Evolutionary conservation across 83 land plant genomes (phyloP).

Genomic region (Diphasiastrum complanatum): DNA sequence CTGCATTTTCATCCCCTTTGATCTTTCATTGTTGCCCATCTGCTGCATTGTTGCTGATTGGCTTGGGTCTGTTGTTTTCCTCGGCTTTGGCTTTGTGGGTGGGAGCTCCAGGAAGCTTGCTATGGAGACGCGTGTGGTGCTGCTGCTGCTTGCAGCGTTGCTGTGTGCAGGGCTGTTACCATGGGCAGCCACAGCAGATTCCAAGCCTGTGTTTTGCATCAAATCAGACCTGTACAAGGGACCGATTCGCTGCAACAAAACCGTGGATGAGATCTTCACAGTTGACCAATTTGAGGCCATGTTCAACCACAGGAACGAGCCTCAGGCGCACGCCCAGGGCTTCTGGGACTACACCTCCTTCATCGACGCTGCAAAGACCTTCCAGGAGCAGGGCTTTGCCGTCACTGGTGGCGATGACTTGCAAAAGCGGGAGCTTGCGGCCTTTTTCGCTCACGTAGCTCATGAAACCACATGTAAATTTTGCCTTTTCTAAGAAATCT

Average conservation of each 20-base stretch:
- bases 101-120: no score
- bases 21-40: no score
- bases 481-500: not conserved
- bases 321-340: conserved; percentile 61
- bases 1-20: no score
- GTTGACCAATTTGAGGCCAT: conserved; percentile 36
- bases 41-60: no score
- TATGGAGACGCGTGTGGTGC: no score
- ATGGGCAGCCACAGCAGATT: no score
- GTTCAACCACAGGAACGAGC: conserved; percentile 59
- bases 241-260: not conserved
- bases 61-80: no score
- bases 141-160: no score
- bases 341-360: conserved; percentile 71
- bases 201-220: no score
- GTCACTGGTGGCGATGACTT: conserved; percentile 59
- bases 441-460: conserved; percentile 63
- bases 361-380: conserved; percentile 45
- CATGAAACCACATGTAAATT: conserved; percentile 63
- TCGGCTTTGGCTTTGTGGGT: no score
- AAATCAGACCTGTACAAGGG: no score
- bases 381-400: conserved; percentile 57
- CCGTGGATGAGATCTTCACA: conserved; percentile 16
- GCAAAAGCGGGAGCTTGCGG: conserved; percentile 60
- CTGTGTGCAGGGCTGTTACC: no score